Conservation (phyloP, 1,284 basidiomycete species). For the Ganoderma lucidum region DNA sequence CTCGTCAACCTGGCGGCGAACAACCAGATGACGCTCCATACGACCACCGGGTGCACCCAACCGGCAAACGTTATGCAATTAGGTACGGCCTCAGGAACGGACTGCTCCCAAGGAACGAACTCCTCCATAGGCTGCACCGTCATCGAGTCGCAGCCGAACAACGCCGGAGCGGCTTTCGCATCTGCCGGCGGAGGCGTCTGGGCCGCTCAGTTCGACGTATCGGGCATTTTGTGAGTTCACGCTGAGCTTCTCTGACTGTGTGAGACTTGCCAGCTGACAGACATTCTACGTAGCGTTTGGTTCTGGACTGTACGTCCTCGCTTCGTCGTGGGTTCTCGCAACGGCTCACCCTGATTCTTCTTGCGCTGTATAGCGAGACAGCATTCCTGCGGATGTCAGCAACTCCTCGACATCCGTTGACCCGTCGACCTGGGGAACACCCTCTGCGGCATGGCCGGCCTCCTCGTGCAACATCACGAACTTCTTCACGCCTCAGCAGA, state of each 20-base stretch:
- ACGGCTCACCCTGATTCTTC: slow-evolving; percentile 41
- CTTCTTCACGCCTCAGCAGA: slow-evolving; percentile 61
- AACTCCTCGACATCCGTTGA: slow-evolving; percentile 49
- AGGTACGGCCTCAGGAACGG: slow-evolving; percentile 43
- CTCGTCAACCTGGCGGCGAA: slow-evolving; percentile 47
- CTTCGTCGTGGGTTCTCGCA: neutral
- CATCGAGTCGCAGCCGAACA: slow-evolving; percentile 45
- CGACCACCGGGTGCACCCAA: slow-evolving; percentile 45
- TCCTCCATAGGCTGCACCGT: slow-evolving; percentile 45
- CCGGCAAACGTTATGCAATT: slow-evolving; percentile 45
- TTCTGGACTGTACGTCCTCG: slow-evolving; percentile 62
- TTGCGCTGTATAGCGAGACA: neutral
- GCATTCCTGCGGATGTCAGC: slow-evolving; percentile 40
- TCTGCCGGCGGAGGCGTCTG: slow-evolving; percentile 70
- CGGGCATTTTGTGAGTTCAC: slow-evolving; percentile 46
- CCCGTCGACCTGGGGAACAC: slow-evolving; percentile 62
- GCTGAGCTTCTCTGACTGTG: neutral
- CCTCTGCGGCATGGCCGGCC: slow-evolving; percentile 61
- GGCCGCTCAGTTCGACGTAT: slow-evolving; percentile 66
- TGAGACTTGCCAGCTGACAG: slow-evolving; percentile 9
- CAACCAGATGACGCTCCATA: slow-evolving; percentile 59
- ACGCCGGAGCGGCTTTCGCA: slow-evolving; percentile 62
- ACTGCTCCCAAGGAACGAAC: slow-evolving; percentile 61
- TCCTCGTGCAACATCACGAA: slow-evolving; percentile 54
- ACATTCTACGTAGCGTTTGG: slow-evolving; percentile 58